Base-by-base conservation (phyloP, 2,329 filamentous ascomycete genomes). In the Coccinonectria pachysandricola region DNA sequence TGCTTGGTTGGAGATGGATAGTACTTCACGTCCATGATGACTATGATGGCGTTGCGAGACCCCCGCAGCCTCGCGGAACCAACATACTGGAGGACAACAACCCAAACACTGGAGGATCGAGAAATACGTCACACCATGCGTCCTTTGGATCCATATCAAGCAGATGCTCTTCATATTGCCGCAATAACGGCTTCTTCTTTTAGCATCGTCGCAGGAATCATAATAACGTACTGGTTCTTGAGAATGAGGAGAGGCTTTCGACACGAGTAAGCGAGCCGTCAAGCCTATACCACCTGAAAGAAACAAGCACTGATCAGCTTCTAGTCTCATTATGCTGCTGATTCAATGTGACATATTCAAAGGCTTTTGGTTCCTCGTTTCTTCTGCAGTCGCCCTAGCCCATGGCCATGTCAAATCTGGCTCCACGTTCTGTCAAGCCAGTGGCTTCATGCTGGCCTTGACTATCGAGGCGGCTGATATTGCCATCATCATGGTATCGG, bases 231-330 rank as follows among this genome's bases (percentile, higher is more conserved):
- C 54, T 85, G 77, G 75, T 85, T 87, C 46, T 59, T 71, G 31
- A 66, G 72, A 35, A 86, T 86, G 77, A 67, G 72, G 39, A 68
- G 79, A 44, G 75, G 68, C 36, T 87, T 86, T 50, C 71, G 81
- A 23, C 79, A 86, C 33, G 42, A 48, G 49, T 44, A 28, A 56
- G 70, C 56, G 5, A 11, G 7, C 17, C 10, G 7, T 7, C 17
- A 19, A 15, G 13, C 15, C 13, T 11, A 11, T n/a, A 16, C 11
- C 19, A 15, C 2, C 4, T 4, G 6, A 8, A 5, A 11, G 12
- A 19, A 17, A 15, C 7, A n/a, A 3, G 4, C 7, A 8, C 4
- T 21, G 17, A 7, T 10, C n/a, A 4, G 10, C 11, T 4, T 5
- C 3, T 19, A 83, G 79, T 36, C 64, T 88, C 28, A 78, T 88